Percentiles rank a stretch among this genome's conserved stretches.
Conservation (phyloP, 805 yeast genomes). For the Candida verbasci region DNA sequence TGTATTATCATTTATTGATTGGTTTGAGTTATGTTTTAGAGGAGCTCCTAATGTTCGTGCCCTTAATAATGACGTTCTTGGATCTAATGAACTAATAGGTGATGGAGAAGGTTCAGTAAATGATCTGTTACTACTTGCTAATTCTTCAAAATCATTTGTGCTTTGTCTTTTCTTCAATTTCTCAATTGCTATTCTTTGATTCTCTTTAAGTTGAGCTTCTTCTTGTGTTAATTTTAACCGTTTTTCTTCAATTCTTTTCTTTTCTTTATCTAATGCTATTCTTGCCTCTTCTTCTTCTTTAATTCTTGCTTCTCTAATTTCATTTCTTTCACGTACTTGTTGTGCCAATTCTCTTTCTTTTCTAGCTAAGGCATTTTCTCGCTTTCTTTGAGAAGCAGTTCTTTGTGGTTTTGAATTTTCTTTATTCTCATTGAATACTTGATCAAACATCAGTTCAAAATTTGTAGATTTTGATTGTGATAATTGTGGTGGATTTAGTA, state of each 20-base stretch:
- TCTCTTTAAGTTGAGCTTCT: constrained; percentile 8
- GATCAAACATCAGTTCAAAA: constrained; percentile 29
- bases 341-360: constrained; percentile 18
- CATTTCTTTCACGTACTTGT: constrained; percentile 17
- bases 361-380: constrained; percentile 7
- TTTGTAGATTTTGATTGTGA: constrained; percentile 22
- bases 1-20: constrained; percentile 19
- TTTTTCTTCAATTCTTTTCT: constrained; percentile 14
- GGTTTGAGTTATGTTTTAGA: background rate
- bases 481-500: constrained; percentile 15
- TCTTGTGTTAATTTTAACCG: constrained; percentile 14
- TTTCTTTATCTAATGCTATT: constrained; percentile 5
- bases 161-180: constrained; percentile 17
- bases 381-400: background rate
- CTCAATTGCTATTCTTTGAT: constrained; percentile 22
- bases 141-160: constrained; percentile 13
- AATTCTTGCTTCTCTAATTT: constrained; percentile 16
- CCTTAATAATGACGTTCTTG: constrained; percentile 31
- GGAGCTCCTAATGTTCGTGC: constrained; percentile 33
- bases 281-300: constrained; percentile 11
- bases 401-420: constrained; percentile 1
- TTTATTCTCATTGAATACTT: constrained; percentile 21
- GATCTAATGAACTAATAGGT: constrained; percentile 28
- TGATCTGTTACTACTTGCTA: constrained; percentile 11
- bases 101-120: constrained; percentile 24